Base-by-base conservation (phyloP, 805 yeast genomes). In the Candida patagonica region DNA sequence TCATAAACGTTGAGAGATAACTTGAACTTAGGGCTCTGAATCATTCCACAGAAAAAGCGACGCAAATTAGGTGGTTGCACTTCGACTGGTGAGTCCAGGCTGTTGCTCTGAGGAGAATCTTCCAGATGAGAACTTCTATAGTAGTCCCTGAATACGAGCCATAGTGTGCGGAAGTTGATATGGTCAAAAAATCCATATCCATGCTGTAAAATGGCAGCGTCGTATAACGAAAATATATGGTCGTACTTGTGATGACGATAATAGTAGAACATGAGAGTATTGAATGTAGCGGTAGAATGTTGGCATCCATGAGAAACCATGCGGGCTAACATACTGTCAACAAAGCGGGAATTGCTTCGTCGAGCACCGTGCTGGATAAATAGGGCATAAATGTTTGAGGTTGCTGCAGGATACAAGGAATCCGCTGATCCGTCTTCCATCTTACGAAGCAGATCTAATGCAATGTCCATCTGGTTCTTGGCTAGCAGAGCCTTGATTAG, bases 341-440 rank as follows among this genome's bases (percentile, higher is more conserved):
- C 42, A 19, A 38, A 29, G 2, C 21, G 35, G 10, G 35, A 40
- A 26, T 39, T 40, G 12, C 45, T 41, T 15, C 44, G 35, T 15
- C 46, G 26, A 12, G 50, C 49, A 5, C 42, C 48, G 31, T 50
- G 35, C 32, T 41, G 49, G 6, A 51, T 37, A 27, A 51, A 45
- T 13, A 44, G 26, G 7, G 48, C 42, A 32, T 51, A 51, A 22
- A 41, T 33, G 12, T 26, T 20, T 2, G 46, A 30, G 6, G 40
- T 37, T 12, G 45, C 42, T 22, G 34, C 13, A 10, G 53, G 53
- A 9, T 21, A 36, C 19, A 23, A 20, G 12, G 32, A 15, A 27
- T 33, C 29, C 15, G 26, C 24, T 6, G 21, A 16, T 15, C 27
- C 42, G 13, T 27, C 15, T 35, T 48, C 51, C 40, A 47, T 38